These are phyloP conservation scores for Leishmania mexicana DNA, from an alignment of 208 protist species.

Conservation along the genomic window DNA sequence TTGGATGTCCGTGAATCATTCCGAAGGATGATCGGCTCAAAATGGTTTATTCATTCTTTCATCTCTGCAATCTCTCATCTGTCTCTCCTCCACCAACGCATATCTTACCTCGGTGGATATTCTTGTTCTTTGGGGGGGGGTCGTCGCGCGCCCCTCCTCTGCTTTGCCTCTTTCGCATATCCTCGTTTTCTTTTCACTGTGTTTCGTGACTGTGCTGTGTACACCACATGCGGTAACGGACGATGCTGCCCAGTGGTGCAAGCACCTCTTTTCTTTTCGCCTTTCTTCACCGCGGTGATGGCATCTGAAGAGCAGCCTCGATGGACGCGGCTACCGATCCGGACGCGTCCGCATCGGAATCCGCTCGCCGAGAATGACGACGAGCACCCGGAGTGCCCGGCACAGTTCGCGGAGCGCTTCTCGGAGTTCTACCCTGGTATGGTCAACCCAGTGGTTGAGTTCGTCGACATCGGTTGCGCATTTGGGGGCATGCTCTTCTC, in stretches of 20 bases:
- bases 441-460: conserved; percentile 56
- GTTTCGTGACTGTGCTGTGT: background rate
- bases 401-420: conserved; percentile 52
- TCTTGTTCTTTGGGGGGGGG: background rate
- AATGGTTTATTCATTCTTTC: background rate
- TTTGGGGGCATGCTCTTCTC: conserved; percentile 96
- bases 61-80: background rate
- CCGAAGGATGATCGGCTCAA: background rate
- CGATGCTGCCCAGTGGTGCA: background rate
- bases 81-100: background rate
- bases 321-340: conserved; percentile 90
- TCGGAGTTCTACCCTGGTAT: conserved; percentile 45
- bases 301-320: conserved; percentile 39
- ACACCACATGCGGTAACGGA: background rate
- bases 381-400: conserved; percentile 79
- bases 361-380: conserved; percentile 92
- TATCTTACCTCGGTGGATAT: background rate
- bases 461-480: conserved; percentile 97
- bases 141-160: background rate
- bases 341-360: conserved; percentile 92
- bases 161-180: background rate
- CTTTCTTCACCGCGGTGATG: conserved; percentile 2
- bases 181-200: background rate
- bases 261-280: background rate
- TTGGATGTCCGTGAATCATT: background rate